A percentile compares a stretch with the other conserved stretches of the same genome.
Conservation (phyloP, 2,329 filamentous ascomycete species). For the Torrubiellomyces zombiae region DNA sequence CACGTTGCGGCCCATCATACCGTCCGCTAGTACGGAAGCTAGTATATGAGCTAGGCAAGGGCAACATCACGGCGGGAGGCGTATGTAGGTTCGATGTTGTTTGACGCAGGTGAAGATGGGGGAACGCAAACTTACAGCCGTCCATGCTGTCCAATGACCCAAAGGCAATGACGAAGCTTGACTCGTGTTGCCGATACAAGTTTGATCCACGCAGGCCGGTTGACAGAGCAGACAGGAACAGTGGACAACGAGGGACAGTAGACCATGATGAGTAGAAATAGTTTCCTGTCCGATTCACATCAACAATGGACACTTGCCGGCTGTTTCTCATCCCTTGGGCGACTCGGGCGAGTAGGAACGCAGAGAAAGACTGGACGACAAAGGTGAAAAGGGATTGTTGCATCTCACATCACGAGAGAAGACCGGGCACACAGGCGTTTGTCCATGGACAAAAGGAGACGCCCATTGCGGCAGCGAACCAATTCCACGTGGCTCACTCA, state of each 20-base stretch:
- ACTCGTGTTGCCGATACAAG: conserved; percentile 1
- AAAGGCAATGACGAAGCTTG: background rate
- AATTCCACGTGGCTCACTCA: no score
- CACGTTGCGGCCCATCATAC: background rate
- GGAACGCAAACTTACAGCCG: conserved; percentile 8
- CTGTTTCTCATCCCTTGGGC: no score
- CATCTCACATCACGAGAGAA: no score
- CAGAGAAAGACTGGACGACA: no score
- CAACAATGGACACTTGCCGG: no score
- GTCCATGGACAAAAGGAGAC: no score
- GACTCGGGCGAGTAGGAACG: no score
- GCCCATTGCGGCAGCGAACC: no score
- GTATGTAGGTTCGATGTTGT: background rate
- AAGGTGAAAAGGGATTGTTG: no score
- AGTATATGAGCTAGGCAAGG: background rate
- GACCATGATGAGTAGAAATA: conserved; percentile 2
- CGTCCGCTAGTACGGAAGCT: background rate
- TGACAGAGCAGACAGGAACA: conserved; percentile 1
- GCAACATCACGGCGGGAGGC: background rate
- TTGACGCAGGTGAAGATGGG: conserved; percentile 1
- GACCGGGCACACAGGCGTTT: no score
- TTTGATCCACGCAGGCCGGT: no score
- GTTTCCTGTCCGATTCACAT: no score
- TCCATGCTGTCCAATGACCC: conserved; percentile 8
- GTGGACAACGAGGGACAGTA: conserved; percentile 2